Evolutionary conservation across 257 asterid species (phyloP).

Genomic region (Solanum gracilifrons): DNA sequence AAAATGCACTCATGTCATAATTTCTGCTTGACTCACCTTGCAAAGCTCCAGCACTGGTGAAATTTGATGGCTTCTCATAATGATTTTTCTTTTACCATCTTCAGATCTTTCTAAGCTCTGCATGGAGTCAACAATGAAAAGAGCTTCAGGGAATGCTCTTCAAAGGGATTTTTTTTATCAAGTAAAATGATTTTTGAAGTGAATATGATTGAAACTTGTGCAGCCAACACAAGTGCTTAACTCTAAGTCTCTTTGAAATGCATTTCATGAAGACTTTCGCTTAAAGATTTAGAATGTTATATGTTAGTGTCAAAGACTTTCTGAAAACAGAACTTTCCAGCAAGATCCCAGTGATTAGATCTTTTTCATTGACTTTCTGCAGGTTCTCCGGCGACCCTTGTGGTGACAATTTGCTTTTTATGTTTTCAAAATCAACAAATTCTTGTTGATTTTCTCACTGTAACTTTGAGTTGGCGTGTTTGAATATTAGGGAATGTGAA

Average conservation of each 20-base stretch:
- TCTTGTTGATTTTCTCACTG: neutral
- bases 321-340: neutral
- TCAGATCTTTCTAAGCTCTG: slow-evolving; percentile 74
- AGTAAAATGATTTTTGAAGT: neutral
- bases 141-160: neutral
- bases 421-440: neutral
- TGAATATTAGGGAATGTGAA: neutral
- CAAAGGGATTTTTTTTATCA: neutral
- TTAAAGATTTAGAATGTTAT: neutral
- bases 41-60: slow-evolving; percentile 81
- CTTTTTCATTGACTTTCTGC: neutral
- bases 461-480: neutral
- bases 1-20: neutral
- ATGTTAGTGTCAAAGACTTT: neutral
- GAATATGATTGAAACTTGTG: neutral
- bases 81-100: slow-evolving; percentile 61
- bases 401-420: neutral
- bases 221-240: neutral
- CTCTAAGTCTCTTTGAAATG: neutral
- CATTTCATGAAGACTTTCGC: neutral
- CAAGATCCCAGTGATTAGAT: neutral
- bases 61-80: slow-evolving; percentile 69
- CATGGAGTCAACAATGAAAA: slow-evolving; percentile 11
- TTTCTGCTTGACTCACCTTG: slow-evolving; percentile 38
- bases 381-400: neutral